Percentiles rank a stretch among this genome's conserved stretches.
phyloP scores from a whole-genome alignment of 164 flowering plant species.

The Berberis vulgaris region DNA sequence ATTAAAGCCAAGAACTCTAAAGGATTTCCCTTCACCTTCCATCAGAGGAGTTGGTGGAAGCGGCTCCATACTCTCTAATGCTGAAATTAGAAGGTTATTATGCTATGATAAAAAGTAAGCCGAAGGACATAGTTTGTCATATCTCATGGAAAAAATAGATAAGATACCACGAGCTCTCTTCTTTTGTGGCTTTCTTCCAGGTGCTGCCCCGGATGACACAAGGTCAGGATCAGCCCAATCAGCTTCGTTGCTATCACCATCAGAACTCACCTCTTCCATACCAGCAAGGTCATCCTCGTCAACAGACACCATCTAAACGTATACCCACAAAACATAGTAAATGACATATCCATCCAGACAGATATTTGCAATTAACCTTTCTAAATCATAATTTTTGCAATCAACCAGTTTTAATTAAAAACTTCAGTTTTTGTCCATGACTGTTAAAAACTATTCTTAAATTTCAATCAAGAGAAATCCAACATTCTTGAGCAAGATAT shows the following conservation, averaged over 20 bases:
- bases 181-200: conserved; percentile 44
- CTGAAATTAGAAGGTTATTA: conserved; percentile 9
- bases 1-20: conserved; percentile 86
- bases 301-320: conserved; percentile 79
- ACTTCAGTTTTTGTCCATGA: too few species aligned
- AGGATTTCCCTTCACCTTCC: conserved; percentile 96
- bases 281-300: conserved; percentile 98
- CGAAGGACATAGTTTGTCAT: background rate
- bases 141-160: background rate
- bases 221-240: conserved; percentile 66
- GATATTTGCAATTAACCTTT: background rate
- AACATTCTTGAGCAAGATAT: too few species aligned
- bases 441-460: too few species aligned
- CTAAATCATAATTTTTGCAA: too few species aligned
- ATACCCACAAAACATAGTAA: background rate
- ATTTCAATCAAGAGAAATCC: too few species aligned
- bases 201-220: conserved; percentile 29
- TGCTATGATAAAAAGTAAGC: conserved; percentile 2
- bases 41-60: conserved; percentile 44
- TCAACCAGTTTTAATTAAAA: too few species aligned
- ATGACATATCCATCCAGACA: background rate
- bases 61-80: conserved; percentile 56
- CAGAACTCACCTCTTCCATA: conserved; percentile 87
- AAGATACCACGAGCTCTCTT: conserved; percentile 65
- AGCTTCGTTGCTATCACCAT: conserved; percentile 80